Evolutionary conservation across 495 filamentous ascomycete species (phyloP), one percentile per base, ranked within the genome.

Genomic region (Massariosphaeria phaeospora): DNA sequence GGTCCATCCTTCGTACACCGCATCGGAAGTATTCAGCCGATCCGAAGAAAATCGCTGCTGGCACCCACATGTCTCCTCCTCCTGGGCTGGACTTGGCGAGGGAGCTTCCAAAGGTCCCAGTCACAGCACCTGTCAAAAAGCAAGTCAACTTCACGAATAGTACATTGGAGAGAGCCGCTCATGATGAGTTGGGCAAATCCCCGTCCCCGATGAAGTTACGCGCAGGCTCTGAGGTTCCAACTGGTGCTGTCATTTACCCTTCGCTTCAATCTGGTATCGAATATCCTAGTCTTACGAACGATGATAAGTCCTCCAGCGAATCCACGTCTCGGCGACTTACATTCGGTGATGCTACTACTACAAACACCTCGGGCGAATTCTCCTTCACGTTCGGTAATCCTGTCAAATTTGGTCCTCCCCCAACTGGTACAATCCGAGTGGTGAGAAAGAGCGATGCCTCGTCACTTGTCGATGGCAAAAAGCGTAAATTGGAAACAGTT

Each of bases 21-120:
- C 75, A 78, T 59, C 79, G 78, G n/a, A 69, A 81, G 29, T 84
- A 81, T 67, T 83, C 79, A 7, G 71, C 75, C 35, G 79, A 85
- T 57, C 79, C 79, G 5, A 38, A 70, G 25, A 83, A 84, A 64
- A 73, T 81, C 20, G 81, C 81, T 12, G 75, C 79, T 23, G 80
- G 80, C 17, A 83, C 82, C 5, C 79, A 85, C 52, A 70, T 77
- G 52, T 55, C 52, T 13, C 64, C 57, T 33, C 61, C 61, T 18
- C 52, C 64, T 71, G 25, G 69, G 79, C 51, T 55, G 44, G 61
- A 63, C 31, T 6, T 64, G 5, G 49, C 58, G 9, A 68, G 70
- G 20, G 57, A 61, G 2, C 67, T 68, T 1, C 71, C 67, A 9
- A 69, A 69, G 3, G 59, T 46, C 52, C 67, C 42, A 12, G 48